These are phyloP conservation scores for Crithidia bombi DNA, from an alignment of 208 protist species.

Conservation along the genomic window DNA sequence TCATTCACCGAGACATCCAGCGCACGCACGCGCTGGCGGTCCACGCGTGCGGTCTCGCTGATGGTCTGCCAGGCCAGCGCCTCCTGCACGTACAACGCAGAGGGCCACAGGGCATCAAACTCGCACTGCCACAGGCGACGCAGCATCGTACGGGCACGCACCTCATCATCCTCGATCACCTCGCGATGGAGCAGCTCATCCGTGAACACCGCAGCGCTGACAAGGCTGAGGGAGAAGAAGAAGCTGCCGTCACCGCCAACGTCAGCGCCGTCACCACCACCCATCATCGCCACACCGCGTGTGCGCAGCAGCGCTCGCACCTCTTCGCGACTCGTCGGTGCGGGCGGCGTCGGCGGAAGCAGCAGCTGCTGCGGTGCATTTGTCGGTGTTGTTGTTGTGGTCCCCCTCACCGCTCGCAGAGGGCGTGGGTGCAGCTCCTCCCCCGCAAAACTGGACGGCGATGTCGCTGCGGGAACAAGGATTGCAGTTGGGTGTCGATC, in stretches of 20 bases:
- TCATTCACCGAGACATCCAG: slow-evolving; percentile 6
- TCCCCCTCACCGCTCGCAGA: too few species aligned
- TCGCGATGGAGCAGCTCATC: slow-evolving; percentile 31
- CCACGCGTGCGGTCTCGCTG: not conserved
- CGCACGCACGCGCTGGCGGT: slow-evolving; percentile 10
- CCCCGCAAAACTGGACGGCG: not conserved
- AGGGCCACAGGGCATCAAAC: slow-evolving; percentile 18
- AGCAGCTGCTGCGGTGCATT: slow-evolving; percentile 1
- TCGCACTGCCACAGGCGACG: slow-evolving; percentile 24
- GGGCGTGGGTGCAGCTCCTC: not conserved
- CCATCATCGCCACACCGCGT: slow-evolving; percentile 10
- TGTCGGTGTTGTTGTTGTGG: not conserved
- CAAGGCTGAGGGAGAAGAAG: slow-evolving; percentile 10
- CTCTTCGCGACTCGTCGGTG: slow-evolving; percentile 18
- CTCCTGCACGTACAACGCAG: slow-evolving; percentile 13
- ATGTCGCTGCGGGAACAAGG: not conserved
- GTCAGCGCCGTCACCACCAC: too few species aligned
- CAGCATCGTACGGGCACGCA: slow-evolving; percentile 22
- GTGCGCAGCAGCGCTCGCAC: slow-evolving; percentile 23
- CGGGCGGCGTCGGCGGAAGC: slow-evolving; percentile 24
- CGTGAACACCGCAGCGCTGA: slow-evolving; percentile 22
- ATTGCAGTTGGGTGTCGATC: too few species aligned
- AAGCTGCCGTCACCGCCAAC: too few species aligned
- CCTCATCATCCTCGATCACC: slow-evolving; percentile 27
- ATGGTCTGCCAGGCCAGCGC: slow-evolving; percentile 28